These are phyloP conservation scores for Xylariales sp. DNA, from an alignment of 2,329 filamentous ascomycete genomes.

Conservation along the genomic window DNA sequence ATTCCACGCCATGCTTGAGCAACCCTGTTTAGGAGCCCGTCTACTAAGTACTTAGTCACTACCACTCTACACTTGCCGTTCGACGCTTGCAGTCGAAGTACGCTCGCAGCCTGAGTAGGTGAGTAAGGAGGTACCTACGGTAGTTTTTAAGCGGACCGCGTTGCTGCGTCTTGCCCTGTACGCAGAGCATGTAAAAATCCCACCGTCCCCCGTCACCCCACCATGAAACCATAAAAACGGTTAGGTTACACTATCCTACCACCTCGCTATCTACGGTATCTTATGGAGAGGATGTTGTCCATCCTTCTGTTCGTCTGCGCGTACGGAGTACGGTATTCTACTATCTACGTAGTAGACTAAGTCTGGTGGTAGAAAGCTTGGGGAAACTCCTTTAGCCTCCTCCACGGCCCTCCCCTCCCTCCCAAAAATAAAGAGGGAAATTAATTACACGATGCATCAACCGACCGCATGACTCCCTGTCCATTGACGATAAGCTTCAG, in stretches of 20 bases:
- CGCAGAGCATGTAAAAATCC: conserved; percentile 17
- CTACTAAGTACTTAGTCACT: no score
- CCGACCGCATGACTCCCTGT: not conserved
- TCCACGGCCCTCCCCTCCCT: no score
- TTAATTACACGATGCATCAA: conserved; percentile 3
- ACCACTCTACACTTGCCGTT: no score
- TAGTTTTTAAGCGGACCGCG: no score
- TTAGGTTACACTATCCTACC: no score
- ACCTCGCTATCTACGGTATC: no score
- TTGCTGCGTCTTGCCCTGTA: not conserved
- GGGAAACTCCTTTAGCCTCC: not conserved
- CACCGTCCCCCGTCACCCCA: conserved; percentile 22
- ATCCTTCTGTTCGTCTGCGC: not conserved
- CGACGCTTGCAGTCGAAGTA: no score
- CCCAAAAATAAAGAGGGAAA: not conserved
- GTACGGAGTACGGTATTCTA: not conserved
- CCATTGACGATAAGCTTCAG: conserved; percentile 10
- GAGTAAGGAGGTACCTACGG: no score
- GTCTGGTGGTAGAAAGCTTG: no score
- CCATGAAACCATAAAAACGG: conserved; percentile 21
- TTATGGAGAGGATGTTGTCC: conserved; percentile 1
- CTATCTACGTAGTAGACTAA: not conserved
- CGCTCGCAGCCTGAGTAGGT: no score
- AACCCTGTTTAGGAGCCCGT: not conserved
- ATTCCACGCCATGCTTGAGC: conserved; percentile 4